phyloP scores from a whole-genome alignment of 805 yeast genomes.

The Starmerella vaccinii region DNA sequence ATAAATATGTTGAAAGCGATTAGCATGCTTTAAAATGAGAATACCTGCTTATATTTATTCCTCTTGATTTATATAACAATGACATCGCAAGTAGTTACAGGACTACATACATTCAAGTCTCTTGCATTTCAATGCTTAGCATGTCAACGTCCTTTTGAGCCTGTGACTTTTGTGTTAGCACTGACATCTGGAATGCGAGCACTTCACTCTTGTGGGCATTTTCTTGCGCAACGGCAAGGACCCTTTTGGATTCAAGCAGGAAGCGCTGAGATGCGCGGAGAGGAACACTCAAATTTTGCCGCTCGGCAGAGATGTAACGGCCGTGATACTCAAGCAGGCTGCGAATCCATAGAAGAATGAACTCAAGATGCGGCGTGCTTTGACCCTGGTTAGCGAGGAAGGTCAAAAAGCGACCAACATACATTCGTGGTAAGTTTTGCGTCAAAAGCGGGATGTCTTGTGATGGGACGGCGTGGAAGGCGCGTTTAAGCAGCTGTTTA shows the following conservation, averaged over 20 bases:
- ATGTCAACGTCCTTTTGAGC: not conserved
- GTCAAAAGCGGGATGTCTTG: constrained; percentile 59
- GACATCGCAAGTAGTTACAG: no score
- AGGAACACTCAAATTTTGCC: constrained; percentile 51
- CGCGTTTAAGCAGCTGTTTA: constrained; percentile 53
- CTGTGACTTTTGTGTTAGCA: not conserved
- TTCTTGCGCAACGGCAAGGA: constrained; percentile 21
- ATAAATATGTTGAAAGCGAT: not conserved
- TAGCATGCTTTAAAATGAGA: no score
- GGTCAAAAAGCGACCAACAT: constrained; percentile 53
- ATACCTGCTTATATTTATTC: no score
- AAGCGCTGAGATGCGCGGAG: constrained; percentile 67
- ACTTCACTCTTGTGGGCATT: constrained; percentile 14
- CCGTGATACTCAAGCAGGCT: constrained; percentile 66
- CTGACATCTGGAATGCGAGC: not conserved
- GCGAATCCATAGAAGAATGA: constrained; percentile 71
- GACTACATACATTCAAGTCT: no score
- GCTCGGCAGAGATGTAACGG: constrained; percentile 51
- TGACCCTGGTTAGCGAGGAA: constrained; percentile 58
- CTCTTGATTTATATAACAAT: no score
- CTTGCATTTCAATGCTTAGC: not conserved
- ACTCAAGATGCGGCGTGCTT: constrained; percentile 78
- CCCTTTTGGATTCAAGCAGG: constrained; percentile 26
- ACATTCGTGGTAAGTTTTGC: constrained; percentile 64
- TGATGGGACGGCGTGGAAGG: constrained; percentile 64